Percentiles rank a stretch among this genome's conserved stretches.
Conservation (phyloP, 2,329 filamentous ascomycete genomes). For the Monosporascus sp. region DNA sequence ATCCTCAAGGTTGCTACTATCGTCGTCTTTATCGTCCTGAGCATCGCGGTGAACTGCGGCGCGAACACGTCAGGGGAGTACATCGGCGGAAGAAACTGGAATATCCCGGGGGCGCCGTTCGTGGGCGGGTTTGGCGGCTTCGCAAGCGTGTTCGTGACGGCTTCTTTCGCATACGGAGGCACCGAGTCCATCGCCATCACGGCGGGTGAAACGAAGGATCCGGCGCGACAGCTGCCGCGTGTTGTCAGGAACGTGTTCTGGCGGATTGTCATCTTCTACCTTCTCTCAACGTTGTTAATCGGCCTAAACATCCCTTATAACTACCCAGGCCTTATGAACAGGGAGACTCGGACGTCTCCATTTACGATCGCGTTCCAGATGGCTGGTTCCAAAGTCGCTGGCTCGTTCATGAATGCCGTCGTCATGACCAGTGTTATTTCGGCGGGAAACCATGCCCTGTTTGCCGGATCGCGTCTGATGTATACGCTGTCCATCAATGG, state of each 20-base stretch:
- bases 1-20: conserved; percentile 50
- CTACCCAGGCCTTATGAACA: conserved; percentile 38
- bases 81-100: conserved; percentile 55
- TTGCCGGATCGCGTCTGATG: conserved; percentile 51
- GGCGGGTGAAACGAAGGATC: conserved; percentile 60
- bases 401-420: conserved; percentile 56
- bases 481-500: conserved; percentile 50
- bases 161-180: conserved; percentile 57
- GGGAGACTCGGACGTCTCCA: conserved; percentile 41
- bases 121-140: conserved; percentile 62
- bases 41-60: conserved; percentile 55
- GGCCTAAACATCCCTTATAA: conserved; percentile 57
- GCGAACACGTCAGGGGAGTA: conserved; percentile 49
- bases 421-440: conserved; percentile 54
- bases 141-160: conserved; percentile 58
- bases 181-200: conserved; percentile 63
- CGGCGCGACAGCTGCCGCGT: conserved; percentile 53
- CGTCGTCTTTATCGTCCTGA: conserved; percentile 57
- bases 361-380: conserved; percentile 59
- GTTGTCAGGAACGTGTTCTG: conserved; percentile 63
- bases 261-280: conserved; percentile 53
- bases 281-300: conserved; percentile 46
- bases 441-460: conserved; percentile 55
- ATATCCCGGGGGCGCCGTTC: conserved; percentile 56
- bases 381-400: conserved; percentile 49